phyloP scores from a whole-genome alignment of 1,284 basidiomycete genomes.

The Pholiota adiposa region DNA sequence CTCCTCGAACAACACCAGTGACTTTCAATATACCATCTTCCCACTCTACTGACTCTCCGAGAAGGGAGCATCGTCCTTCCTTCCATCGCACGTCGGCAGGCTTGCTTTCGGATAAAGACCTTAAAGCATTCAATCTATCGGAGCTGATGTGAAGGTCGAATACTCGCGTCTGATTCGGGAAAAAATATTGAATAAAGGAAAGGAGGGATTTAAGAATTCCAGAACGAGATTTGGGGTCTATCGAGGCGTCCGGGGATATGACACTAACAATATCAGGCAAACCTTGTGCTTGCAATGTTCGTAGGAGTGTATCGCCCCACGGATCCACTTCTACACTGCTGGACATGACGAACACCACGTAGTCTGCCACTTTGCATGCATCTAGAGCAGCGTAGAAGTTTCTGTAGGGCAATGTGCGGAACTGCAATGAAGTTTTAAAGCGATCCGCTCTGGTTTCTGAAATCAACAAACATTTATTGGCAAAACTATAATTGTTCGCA shows the following conservation, averaged over 20 bases:
- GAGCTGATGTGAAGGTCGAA: conserved; percentile 65
- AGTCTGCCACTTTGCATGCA: conserved; percentile 89
- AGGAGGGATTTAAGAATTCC: conserved; percentile 84
- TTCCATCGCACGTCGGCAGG: conserved; percentile 82
- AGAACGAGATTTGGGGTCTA: conserved; percentile 65
- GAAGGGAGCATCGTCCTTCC: conserved; percentile 79
- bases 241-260: conserved; percentile 45
- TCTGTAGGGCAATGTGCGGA: conserved; percentile 76
- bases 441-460: conserved; percentile 66
- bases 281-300: conserved; percentile 84
- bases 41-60: conserved; percentile 75
- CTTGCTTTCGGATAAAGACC: conserved; percentile 81
- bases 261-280: conserved; percentile 76
- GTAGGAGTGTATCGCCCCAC: conserved; percentile 91
- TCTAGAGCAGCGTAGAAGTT: conserved; percentile 84
- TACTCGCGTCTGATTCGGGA: conserved; percentile 77
- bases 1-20: conserved; percentile 86
- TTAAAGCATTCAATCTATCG: conserved; percentile 72
- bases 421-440: conserved; percentile 90
- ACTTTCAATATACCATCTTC: conserved; percentile 68
- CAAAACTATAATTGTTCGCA: conserved; percentile 38
- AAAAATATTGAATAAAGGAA: conserved; percentile 95
- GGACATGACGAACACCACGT: conserved; percentile 86
- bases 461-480: neutral
- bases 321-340: conserved; percentile 81